Evolutionary conservation across 1,139 yeast genomes (phyloP), one percentile per base, ranked within the genome.

Genomic region (Candida frijolesensis): DNA sequence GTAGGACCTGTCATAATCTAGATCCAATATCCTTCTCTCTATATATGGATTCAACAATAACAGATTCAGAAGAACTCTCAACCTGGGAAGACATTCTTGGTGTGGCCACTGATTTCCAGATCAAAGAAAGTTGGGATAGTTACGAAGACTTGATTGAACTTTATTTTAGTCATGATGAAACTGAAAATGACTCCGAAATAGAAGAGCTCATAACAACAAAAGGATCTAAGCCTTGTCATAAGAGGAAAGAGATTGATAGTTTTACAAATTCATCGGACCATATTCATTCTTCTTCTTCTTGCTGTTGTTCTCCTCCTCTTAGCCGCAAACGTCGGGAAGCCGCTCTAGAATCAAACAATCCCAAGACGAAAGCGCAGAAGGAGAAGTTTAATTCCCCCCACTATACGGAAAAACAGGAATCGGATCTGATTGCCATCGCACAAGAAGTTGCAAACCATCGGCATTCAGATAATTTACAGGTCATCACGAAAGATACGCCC

Each of bases 71-170:
- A 14, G 37, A 35, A 16, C 9, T 10, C 8, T 18, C 42, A 7
- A 22, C 16, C 12, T 38, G 42, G 42, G 29, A 25, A 25, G 32
- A 38, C 3, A 38, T 38, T 22, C 29, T 38, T 38, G 42, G 42
- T 9, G 30, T 38, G 11, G 42, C 42, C 10, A 38, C 30, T 7
- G 30, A 38, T 8, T 38, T 19, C 14, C 42, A 12, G 6, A 38
- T 38, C 11, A 11, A 38, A 14, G 42, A 38, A 12, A 38, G 30
- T 25, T 38, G n/a, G 6, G 42, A 19, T 38, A 38, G 22, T 25
- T 38, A 38, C 22, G 42, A 38, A 38, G 42, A 38, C 8, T 38
- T 38, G 9, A 38, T 38, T 22, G 42, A 38, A 14, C 22, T 38
- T 19, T 38, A 38, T 14, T 38, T 38, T 11, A 38, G 27, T 14